A percentile compares a stretch with the other conserved stretches of the same genome.
Conservation (phyloP, 108 stramenopile genomes). For the Nitzschia palea region DNA sequence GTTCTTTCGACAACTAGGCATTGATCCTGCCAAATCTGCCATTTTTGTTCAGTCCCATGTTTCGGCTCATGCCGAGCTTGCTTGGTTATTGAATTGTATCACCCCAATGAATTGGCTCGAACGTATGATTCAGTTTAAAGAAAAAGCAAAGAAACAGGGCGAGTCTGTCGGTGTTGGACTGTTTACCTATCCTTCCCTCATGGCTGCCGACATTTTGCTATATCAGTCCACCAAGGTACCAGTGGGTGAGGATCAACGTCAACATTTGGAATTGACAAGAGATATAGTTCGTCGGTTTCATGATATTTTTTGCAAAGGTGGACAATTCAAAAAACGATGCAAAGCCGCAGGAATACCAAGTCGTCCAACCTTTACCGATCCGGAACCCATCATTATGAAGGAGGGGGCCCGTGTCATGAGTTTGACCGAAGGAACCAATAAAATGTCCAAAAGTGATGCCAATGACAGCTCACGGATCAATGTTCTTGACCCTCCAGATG, state of each 20-base stretch:
- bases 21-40: slow-evolving; percentile 85
- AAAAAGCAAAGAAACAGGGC: slow-evolving; percentile 91
- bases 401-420: slow-evolving; percentile 98
- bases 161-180: slow-evolving; percentile 93
- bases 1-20: slow-evolving; percentile 51
- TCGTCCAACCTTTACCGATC: slow-evolving; percentile 88
- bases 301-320: slow-evolving; percentile 90
- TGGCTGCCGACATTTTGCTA: slow-evolving; percentile 99
- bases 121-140: slow-evolving; percentile 99
- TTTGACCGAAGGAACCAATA: slow-evolving; percentile 91
- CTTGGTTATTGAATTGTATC: slow-evolving; percentile 96
- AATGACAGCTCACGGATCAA: slow-evolving; percentile 93
- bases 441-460: slow-evolving; percentile 98
- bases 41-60: slow-evolving; percentile 98
- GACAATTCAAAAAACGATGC: slow-evolving; percentile 81
- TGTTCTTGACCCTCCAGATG: slow-evolving; percentile 91
- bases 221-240: slow-evolving; percentile 98
- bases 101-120: slow-evolving; percentile 99
- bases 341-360: slow-evolving; percentile 80
- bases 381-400: slow-evolving; percentile 94
- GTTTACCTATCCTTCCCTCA: slow-evolving; percentile 96
- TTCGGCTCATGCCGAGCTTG: slow-evolving; percentile 93
- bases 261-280: slow-evolving; percentile 98
- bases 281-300: slow-evolving; percentile 97
- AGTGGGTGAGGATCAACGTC: slow-evolving; percentile 98